Conservation (phyloP, 371 early-diverging fungal species). For the Mucor indicus region DNA sequence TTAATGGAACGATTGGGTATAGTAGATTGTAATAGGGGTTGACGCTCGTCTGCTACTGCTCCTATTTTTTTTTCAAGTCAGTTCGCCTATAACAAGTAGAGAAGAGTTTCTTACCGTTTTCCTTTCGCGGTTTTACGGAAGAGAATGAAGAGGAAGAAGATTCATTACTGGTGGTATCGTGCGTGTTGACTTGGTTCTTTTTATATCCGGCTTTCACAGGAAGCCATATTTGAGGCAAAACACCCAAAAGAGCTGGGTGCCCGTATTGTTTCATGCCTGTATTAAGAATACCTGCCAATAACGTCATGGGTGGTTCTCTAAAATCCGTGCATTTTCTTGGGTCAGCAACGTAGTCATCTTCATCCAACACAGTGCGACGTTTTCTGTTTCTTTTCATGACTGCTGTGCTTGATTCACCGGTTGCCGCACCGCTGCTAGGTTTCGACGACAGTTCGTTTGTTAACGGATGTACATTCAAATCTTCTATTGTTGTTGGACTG, state of each 20-base stretch:
- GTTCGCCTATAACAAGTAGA: too few species aligned
- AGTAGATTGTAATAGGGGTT: slow-evolving; percentile 9
- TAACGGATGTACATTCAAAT: slow-evolving; percentile 4
- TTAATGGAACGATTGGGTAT: slow-evolving; percentile 12
- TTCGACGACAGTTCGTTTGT: neutral
- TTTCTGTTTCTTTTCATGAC: slow-evolving; percentile 8
- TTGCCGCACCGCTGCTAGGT: too few species aligned
- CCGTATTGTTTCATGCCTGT: slow-evolving; percentile 71
- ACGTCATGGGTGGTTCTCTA: slow-evolving; percentile 72
- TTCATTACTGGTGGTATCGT: neutral
- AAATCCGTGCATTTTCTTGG: slow-evolving; percentile 61
- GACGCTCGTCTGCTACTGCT: slow-evolving; percentile 3
- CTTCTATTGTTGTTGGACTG: neutral
- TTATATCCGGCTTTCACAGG: slow-evolving; percentile 44
- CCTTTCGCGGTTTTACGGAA: too few species aligned
- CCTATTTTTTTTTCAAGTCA: neutral
- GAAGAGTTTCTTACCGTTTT: too few species aligned
- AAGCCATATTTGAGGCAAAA: slow-evolving; percentile 75
- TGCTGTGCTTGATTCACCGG: neutral
- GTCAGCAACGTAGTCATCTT: slow-evolving; percentile 69
- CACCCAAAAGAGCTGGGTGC: slow-evolving; percentile 70
- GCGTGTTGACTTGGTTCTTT: neutral
- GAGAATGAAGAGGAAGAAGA: slow-evolving; percentile 6
- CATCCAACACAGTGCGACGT: slow-evolving; percentile 52
- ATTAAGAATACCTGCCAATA: slow-evolving; percentile 70